Percentiles rank a stretch among this genome's conserved stretches.
Evolutionary conservation across 2,329 filamentous ascomycete species (phyloP).

Genomic region (Onygenales sp.): DNA sequence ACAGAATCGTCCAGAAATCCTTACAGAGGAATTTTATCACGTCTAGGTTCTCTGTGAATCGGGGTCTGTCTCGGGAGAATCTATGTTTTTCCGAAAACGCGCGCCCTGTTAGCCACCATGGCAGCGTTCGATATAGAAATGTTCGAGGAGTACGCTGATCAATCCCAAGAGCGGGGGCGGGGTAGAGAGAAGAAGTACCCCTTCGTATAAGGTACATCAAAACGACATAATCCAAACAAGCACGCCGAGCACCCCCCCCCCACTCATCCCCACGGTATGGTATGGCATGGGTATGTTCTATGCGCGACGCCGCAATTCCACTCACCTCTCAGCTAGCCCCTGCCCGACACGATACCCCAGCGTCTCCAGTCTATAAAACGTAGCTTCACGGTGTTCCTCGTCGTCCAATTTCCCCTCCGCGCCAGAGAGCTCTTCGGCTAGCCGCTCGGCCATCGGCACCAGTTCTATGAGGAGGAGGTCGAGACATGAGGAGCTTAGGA

Average conservation of each 20-base stretch:
- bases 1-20: constrained; percentile 90
- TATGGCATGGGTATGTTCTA: background rate
- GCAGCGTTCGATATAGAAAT: background rate
- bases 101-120: background rate
- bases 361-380: constrained; percentile 73
- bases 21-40: constrained; percentile 99
- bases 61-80: constrained; percentile 57
- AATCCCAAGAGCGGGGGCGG: too few species aligned
- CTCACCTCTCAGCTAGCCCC: constrained; percentile 78
- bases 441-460: constrained; percentile 83
- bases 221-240: too few species aligned
- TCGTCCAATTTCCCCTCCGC: constrained; percentile 25
- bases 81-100: constrained; percentile 12
- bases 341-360: constrained; percentile 87
- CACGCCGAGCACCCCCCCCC: background rate
- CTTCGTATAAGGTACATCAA: too few species aligned
- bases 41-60: constrained; percentile 85
- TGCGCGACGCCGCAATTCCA: background rate
- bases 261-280: background rate
- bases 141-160: background rate
- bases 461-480: constrained; percentile 95
- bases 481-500: constrained; percentile 75
- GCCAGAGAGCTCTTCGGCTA: constrained; percentile 58
- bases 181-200: too few species aligned
- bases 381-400: constrained; percentile 76